Base-by-base conservation (phyloP, 2,329 filamentous ascomycete genomes). In the Botryotinia globosa region DNA sequence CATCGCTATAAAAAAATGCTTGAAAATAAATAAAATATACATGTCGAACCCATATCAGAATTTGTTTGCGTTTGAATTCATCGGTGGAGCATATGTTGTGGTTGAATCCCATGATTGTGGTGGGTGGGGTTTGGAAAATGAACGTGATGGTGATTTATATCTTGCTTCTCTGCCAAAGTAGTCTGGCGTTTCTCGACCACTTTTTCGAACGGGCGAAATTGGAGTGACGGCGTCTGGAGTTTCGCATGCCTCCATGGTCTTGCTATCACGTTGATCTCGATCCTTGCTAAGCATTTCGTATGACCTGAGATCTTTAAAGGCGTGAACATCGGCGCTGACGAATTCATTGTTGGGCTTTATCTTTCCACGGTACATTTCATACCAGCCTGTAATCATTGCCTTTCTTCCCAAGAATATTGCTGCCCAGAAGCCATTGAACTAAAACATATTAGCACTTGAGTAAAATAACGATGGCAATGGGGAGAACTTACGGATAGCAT, bases 381-480 rank as follows among this genome's bases (percentile, higher is more conserved):
- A 77, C 96, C 96, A 99, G 75, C 92, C 96, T 4, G 85, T 87
- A 72, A 97, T 85, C 90, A 98, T 97, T n/a, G 92, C 91, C 81
- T 88, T 90, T 69, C 94, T 91, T 54, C 92, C 91, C 45, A 98
- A 88, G 73, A 98, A 88, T 71, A 97, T 82, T 73, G 97, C 87
- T 67, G 92, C 89, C 90, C 95, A 97, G 65, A 98, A 84, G 12
- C 95, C 95, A 76, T 94, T 94, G 76, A 94, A 86, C 90, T 93
- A 76, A 29, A 12, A 10, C 37, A 32, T 6, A 18, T 72, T 69
- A 72, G 71, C 66, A 34, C 9, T 44, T 20, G 34, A 54, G 25
- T 25, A 9, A 5, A 59, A 14, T n/a, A 25, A 34, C 10, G 34
- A n/a, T 29, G 25, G 10, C 48, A 61, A 58, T 25, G 44, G 51